These are phyloP conservation scores for Wallacemonas sp. DNA, from an alignment of 208 protist genomes.

Conservation along the genomic window DNA sequence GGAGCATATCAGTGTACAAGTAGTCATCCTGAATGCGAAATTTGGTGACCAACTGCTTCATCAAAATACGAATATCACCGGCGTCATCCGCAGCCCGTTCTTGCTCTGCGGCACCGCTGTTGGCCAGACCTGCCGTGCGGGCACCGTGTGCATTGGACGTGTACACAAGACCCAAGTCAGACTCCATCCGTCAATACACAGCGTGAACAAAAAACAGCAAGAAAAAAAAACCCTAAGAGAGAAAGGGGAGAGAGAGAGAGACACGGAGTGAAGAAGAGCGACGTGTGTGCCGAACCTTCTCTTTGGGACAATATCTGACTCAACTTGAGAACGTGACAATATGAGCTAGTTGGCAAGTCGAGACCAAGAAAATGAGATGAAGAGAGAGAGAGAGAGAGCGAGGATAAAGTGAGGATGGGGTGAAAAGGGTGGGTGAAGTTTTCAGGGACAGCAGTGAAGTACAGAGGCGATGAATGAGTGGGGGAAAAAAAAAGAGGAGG, in stretches of 20 bases:
- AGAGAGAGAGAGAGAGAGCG: neutral
- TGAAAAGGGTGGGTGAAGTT: neutral
- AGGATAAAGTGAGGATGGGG: neutral
- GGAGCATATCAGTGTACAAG: slow-evolving; percentile 87
- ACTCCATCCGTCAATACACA: slow-evolving; percentile 57
- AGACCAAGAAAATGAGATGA: neutral
- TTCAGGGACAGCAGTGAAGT: neutral
- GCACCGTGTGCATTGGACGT: slow-evolving; percentile 83
- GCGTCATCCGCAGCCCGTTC: slow-evolving; percentile 29
- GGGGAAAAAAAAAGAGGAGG: neutral
- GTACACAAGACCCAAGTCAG: slow-evolving; percentile 72
- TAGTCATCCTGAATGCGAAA: slow-evolving; percentile 83
- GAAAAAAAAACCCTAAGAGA: slow-evolving; percentile 3
- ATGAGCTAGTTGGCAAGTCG: too few species aligned
- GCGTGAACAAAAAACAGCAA: slow-evolving; percentile 34
- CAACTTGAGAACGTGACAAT: too few species aligned
- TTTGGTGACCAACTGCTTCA: slow-evolving; percentile 77
- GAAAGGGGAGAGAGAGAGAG: slow-evolving; percentile 11
- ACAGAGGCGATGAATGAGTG: neutral
- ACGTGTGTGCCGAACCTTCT: neutral
- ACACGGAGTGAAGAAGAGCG: neutral
- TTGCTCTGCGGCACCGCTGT: slow-evolving; percentile 7
- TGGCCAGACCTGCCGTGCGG: slow-evolving; percentile 16
- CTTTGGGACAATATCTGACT: too few species aligned
- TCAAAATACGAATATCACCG: slow-evolving; percentile 62